Evolutionary conservation across 352 stramenopile species (phyloP).

Genomic region (Thraustochytrium striatum): DNA sequence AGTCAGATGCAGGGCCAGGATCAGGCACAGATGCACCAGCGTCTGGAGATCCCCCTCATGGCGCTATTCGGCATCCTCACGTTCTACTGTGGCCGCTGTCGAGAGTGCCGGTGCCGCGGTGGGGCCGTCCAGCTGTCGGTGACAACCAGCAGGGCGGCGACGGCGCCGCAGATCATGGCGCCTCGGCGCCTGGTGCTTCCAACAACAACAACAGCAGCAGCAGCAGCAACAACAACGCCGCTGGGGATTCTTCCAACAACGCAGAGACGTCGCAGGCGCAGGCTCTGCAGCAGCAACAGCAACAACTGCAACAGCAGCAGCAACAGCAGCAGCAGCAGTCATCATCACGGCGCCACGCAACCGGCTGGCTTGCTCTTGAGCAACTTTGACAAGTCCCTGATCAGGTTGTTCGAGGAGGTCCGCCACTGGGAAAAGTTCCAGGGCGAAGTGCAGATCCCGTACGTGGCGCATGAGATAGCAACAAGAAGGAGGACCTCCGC

Average conservation of each 20-base stretch:
- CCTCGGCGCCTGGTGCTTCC: not conserved
- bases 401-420: conserved; percentile 85
- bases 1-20: conserved; percentile 67
- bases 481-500: conserved; percentile 78
- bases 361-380: conserved; percentile 68
- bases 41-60: conserved; percentile 76
- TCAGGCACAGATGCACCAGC: conserved; percentile 35
- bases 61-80: conserved; percentile 55
- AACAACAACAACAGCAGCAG: too few relatives aligned
- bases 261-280: not conserved
- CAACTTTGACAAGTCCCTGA: conserved; percentile 86
- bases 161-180: not conserved
- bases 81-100: not conserved
- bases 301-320: not conserved
- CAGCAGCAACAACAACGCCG: conserved; percentile 26
- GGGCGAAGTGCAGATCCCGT: conserved; percentile 85
- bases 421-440: conserved; percentile 70
- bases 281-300: not conserved
- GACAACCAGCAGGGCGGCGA: not conserved
- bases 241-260: conserved; percentile 6
- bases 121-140: not conserved
- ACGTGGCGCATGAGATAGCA: conserved; percentile 89
- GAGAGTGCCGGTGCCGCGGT: not conserved
- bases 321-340: conserved; percentile 61
- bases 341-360: not conserved